Percentiles rank a stretch among this genome's conserved stretches.
phyloP scores from a whole-genome alignment of 208 protist genomes.

The Balamuthia mandrillaris region DNA sequence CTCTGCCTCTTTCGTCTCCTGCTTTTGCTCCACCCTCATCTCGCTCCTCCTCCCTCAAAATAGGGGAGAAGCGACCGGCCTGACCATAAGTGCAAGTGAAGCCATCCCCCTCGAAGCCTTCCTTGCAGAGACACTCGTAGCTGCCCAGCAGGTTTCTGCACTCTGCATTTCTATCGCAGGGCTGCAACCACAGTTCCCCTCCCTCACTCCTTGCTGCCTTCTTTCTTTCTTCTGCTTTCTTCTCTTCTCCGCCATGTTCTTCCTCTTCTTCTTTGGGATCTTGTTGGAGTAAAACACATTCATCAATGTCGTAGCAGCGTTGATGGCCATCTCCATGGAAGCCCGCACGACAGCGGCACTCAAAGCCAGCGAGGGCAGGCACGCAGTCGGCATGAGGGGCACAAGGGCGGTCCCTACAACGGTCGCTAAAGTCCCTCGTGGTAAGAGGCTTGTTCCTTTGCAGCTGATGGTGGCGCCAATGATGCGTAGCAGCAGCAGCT shows the following conservation, averaged over 20 bases:
- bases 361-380: background rate
- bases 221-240: background rate
- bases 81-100: background rate
- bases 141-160: background rate
- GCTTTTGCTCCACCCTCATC: too few relatives aligned
- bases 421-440: too few relatives aligned
- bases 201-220: too few relatives aligned
- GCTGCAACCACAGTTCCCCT: too few relatives aligned
- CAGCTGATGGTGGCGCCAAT: too few relatives aligned
- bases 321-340: background rate
- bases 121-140: background rate
- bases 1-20: too few relatives aligned
- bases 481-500: too few relatives aligned
- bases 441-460: too few relatives aligned
- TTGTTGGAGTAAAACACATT: background rate
- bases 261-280: conserved; percentile 17
- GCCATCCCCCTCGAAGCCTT: conserved; percentile 20
- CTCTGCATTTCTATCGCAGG: background rate
- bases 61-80: background rate
- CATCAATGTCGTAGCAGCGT: conserved; percentile 17
- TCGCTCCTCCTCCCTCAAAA: background rate
- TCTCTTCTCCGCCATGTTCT: background rate
- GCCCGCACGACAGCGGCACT: background rate
- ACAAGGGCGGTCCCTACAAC: too few relatives aligned
- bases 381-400: background rate